phyloP scores from a whole-genome alignment of 352 stramenopile genomes.

The Phytophthora sp. region DNA sequence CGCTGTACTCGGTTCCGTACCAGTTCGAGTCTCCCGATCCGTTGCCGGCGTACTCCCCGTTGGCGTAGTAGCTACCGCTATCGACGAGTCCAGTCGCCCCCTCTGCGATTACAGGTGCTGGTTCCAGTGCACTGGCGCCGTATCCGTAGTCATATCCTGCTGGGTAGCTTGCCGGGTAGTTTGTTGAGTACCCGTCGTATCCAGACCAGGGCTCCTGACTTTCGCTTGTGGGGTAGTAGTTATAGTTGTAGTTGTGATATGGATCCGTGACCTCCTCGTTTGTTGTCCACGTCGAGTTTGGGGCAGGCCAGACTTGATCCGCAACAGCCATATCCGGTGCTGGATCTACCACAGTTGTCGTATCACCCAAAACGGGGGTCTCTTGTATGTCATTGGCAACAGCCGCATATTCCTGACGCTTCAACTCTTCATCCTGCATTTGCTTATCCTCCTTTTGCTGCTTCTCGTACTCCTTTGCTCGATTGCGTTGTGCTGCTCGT shows the following conservation, averaged over 20 bases:
- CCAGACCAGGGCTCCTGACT: too few relatives aligned
- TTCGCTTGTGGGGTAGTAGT: conserved; percentile 16
- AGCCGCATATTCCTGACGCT: background rate
- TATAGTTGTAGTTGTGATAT: conserved; percentile 31
- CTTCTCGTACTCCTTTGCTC: conserved; percentile 22
- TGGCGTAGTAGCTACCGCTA: conserved; percentile 29
- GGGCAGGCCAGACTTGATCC: conserved; percentile 4
- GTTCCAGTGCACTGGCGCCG: background rate
- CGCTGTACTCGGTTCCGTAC: conserved; percentile 33
- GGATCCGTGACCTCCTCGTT: conserved; percentile 2
- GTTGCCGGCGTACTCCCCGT: conserved; percentile 9
- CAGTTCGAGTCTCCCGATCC: conserved; percentile 14
- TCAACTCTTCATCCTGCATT: conserved; percentile 18
- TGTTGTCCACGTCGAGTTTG: conserved; percentile 1
- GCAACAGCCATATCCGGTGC: background rate
- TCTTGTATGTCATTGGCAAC: background rate
- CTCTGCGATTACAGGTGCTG: background rate
- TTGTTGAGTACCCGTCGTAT: conserved; percentile 14
- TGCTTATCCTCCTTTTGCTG: conserved; percentile 2
- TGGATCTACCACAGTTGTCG: background rate
- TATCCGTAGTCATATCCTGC: conserved; percentile 13
- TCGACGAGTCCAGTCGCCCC: conserved; percentile 23
- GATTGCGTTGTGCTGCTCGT: conserved; percentile 12
- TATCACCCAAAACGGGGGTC: background rate
- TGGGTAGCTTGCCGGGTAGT: background rate